phyloP scores from a whole-genome alignment of 352 stramenopile species.

The Globisporangium cederbergense region DNA sequence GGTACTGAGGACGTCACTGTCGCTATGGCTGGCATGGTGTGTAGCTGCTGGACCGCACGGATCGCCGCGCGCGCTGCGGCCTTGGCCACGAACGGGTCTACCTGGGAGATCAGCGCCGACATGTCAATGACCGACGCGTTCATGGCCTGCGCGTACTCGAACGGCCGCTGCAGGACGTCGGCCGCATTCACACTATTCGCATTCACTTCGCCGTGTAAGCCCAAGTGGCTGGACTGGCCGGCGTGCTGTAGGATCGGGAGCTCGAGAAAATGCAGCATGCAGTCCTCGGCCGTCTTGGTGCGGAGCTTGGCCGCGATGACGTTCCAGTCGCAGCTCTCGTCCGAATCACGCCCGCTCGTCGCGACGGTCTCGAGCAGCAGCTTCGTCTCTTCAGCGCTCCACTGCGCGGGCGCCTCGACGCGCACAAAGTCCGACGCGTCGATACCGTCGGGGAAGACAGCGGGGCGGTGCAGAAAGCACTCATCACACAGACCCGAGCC shows the following conservation, averaged over 20 bases:
- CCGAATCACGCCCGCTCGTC: conserved; percentile 21
- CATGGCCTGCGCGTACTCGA: conserved; percentile 39
- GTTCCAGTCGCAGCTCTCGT: conserved; percentile 73
- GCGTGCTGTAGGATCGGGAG: conserved; percentile 50
- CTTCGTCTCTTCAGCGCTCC: conserved; percentile 44
- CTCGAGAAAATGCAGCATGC: conserved; percentile 75
- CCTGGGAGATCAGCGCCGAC: conserved; percentile 43
- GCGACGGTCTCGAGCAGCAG: conserved; percentile 50
- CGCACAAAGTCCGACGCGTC: conserved; percentile 62
- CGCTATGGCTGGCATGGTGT: conserved; percentile 31
- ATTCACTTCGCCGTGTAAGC: background rate
- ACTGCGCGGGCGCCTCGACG: conserved; percentile 26
- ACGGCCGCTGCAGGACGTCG: conserved; percentile 29
- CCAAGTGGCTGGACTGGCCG: background rate
- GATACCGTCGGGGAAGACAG: conserved; percentile 52
- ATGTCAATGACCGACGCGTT: conserved; percentile 60
- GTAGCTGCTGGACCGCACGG: conserved; percentile 55
- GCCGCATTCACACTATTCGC: conserved; percentile 1
- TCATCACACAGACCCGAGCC: conserved; percentile 65
- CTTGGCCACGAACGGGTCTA: conserved; percentile 71
- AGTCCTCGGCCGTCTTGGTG: conserved; percentile 72
- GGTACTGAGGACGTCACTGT: background rate
- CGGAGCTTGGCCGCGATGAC: conserved; percentile 61
- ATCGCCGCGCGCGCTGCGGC: conserved; percentile 66
- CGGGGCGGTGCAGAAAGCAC: conserved; percentile 51